Evolutionary conservation across 2,329 filamentous ascomycete genomes (phyloP), one percentile per base, ranked within the genome.

Genomic region (Ophiostoma montium): DNA sequence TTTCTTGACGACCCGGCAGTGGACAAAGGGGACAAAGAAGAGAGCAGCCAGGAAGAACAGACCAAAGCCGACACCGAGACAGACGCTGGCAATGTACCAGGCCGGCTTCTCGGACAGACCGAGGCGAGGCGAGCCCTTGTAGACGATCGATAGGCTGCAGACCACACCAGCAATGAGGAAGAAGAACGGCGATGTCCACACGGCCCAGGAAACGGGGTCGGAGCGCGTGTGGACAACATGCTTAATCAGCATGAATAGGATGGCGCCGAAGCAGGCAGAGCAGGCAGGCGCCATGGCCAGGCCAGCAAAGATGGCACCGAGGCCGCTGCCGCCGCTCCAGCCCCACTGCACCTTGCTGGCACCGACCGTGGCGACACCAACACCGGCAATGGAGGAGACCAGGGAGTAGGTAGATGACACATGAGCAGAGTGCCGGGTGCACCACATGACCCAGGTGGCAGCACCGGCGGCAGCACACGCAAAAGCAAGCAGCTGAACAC

Each of bases 391-490:
- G 50, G 80, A 73, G 0, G 79, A 83, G 60, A 84, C 75, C 48
- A 85, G 73, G 0, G 80, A 83, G 70, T 84, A 83, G 23, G 80
- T 84, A 1, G 81, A 83, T 0, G 80, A 84, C 57, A 84, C 80
- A 65, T 84, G 83, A 52, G 81, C 80, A 4, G 79, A 83, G 70
- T 86, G 72, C 43, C 72, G 70, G 1, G 82, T 87, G 63, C 82
- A 86, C 81, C 82, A 86, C 81, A 86, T 86, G 43, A 87, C 81
- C 82, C 83, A 88, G 10, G 72, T 68, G 1, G 80, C 78, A 46
- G 81, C 79, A 57, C 71, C 81, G 15, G 78, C 78, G 1, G 78
- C 69, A 21, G 78, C 76, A 53, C 76, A 80, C 31, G 77, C 74
- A 59, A 82, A 81, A 49, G 80, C 80, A 46, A 84, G 70, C 64